Conservation (phyloP, 805 yeast genomes). For the Cyberlindnera veronae region DNA sequence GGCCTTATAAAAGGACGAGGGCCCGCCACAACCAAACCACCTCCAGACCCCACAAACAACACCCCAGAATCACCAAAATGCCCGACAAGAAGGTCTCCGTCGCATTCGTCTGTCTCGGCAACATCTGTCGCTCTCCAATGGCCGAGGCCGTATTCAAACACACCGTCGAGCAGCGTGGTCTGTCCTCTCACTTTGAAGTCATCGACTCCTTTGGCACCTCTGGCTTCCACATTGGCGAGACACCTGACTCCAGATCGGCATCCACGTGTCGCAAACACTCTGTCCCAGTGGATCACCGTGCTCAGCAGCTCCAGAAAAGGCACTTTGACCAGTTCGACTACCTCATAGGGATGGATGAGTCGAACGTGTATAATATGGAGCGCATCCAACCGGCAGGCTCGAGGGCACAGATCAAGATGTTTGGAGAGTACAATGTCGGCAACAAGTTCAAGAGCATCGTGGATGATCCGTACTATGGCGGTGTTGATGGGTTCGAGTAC, state of each 20-base stretch:
- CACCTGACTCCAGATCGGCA: conserved; percentile 74
- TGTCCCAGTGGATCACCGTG: conserved; percentile 69
- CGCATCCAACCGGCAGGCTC: conserved; percentile 48
- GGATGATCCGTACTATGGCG: conserved; percentile 93
- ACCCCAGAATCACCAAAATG: not conserved
- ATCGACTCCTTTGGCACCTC: conserved; percentile 91
- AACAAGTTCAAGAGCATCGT: conserved; percentile 51
- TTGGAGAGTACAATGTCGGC: conserved; percentile 78
- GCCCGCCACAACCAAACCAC: no score
- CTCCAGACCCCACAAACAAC: not conserved
- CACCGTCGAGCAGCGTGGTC: conserved; percentile 50
- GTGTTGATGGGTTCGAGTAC: conserved; percentile 72
- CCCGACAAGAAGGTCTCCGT: conserved; percentile 43
- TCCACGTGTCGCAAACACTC: conserved; percentile 66
- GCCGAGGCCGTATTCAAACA: conserved; percentile 89
- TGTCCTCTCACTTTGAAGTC: conserved; percentile 38
- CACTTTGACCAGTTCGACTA: conserved; percentile 63
- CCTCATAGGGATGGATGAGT: conserved; percentile 67
- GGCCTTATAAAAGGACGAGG: no score
- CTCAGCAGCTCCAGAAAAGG: conserved; percentile 57
- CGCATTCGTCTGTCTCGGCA: conserved; percentile 89
- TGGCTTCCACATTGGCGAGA: conserved; percentile 78
- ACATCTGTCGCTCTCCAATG: conserved; percentile 96
- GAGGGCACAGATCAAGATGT: conserved; percentile 51
- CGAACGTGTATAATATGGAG: conserved; percentile 49